phyloP scores from a whole-genome alignment of 2,329 filamentous ascomycete genomes.

The Sporothrix schenckii region DNA sequence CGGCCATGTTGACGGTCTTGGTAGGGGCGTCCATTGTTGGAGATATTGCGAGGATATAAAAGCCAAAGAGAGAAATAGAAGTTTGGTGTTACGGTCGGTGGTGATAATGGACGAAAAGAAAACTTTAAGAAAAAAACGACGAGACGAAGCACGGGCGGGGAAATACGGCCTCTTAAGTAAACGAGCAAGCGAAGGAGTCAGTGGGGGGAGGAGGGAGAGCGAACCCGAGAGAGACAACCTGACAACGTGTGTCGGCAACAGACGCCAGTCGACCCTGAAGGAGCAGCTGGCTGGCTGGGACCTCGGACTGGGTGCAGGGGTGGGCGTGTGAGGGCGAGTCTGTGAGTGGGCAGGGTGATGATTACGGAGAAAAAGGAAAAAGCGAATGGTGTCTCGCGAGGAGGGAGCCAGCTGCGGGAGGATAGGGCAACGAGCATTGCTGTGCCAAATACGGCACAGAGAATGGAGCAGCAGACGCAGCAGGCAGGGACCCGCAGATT shows the following conservation, averaged over 20 bases:
- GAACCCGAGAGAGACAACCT: constrained; percentile 16
- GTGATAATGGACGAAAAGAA: neutral
- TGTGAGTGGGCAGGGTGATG: constrained; percentile 4
- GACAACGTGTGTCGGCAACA: constrained; percentile 20
- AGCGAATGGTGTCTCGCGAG: neutral
- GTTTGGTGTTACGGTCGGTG: neutral
- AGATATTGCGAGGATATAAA: neutral
- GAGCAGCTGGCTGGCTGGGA: constrained; percentile 18
- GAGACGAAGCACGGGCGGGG: neutral
- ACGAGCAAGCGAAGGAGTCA: neutral
- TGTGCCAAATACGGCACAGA: constrained; percentile 22
- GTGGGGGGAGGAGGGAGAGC: neutral
- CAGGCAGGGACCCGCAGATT: constrained; percentile 18
- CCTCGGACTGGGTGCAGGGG: neutral
- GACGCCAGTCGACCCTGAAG: constrained; percentile 5
- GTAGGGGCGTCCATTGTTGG: constrained; percentile 36
- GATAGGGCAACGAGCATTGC: neutral
- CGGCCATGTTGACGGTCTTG: constrained; percentile 35
- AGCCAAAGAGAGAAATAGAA: neutral
- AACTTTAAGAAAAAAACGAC: neutral
- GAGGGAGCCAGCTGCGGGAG: constrained; percentile 17
- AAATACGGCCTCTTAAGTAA: constrained; percentile 23
- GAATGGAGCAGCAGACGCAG: neutral
- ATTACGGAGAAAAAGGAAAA: neutral
- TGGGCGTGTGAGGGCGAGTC: neutral